Percentiles rank a stretch among this genome's conserved stretches.
Conservation (phyloP, 83 land plant species). For the Thuja plicata region DNA sequence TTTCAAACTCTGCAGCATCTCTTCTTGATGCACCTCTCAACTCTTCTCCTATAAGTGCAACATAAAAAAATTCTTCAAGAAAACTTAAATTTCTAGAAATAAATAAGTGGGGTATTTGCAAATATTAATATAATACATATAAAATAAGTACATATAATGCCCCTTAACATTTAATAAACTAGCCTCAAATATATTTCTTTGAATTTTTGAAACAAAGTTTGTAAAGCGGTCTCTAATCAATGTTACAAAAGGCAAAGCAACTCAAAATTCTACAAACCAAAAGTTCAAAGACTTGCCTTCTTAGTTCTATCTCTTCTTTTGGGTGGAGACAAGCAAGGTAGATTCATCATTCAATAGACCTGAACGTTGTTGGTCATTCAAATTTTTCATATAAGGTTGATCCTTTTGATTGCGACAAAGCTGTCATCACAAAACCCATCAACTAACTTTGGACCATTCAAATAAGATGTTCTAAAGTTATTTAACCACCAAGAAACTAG, state of each 20-base stretch:
- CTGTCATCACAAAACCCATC: constrained; percentile 5
- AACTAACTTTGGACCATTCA: background rate
- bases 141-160: background rate
- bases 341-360: constrained; percentile 2
- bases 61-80: background rate
- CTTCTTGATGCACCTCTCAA: background rate
- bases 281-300: constrained; percentile 6
- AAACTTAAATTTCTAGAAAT: background rate
- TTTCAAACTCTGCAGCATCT: constrained; percentile 20
- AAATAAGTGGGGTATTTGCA: background rate
- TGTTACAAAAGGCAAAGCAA: background rate
- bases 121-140: background rate
- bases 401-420: constrained; percentile 22
- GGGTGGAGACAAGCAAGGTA: constrained; percentile 26
- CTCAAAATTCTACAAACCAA: background rate
- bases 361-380: constrained; percentile 21
- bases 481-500: background rate
- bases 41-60: background rate
- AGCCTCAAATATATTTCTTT: background rate
- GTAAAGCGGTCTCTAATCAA: background rate
- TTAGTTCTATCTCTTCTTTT: constrained; percentile 13
- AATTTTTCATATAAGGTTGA: constrained; percentile 16
- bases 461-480: background rate
- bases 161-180: background rate
- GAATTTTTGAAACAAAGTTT: background rate